Percentiles rank a stretch among this genome's conserved stretches.
phyloP scores from a whole-genome alignment of 2,329 filamentous ascomycete genomes.

The Helotiales sp. region DNA sequence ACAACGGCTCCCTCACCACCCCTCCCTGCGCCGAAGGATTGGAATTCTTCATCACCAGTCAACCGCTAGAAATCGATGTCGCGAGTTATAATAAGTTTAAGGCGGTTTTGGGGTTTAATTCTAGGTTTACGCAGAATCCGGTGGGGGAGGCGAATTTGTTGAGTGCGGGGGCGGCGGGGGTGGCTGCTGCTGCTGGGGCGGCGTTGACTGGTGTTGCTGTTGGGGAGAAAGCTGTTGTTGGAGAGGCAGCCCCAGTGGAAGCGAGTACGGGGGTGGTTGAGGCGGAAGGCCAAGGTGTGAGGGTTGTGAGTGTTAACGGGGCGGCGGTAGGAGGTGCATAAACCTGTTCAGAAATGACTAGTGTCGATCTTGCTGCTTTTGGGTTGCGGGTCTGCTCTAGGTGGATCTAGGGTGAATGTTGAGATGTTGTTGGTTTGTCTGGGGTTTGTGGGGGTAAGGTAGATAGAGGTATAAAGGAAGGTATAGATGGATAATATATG shows the following conservation, averaged over 20 bases:
- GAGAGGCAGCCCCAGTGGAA: background rate
- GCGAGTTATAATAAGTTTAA: conserved; percentile 52
- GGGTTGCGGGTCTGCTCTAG: background rate
- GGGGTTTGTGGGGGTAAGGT: too few relatives aligned
- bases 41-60: conserved; percentile 50
- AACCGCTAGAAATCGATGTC: conserved; percentile 48
- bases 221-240: background rate
- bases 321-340: background rate
- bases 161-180: background rate
- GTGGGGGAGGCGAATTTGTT: conserved; percentile 15
- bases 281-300: background rate
- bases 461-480: too few relatives aligned
- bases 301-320: background rate
- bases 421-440: too few relatives aligned
- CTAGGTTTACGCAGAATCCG: conserved; percentile 50
- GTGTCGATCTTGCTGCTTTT: background rate
- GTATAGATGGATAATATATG: too few relatives aligned
- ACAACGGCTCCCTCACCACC: conserved; percentile 61
- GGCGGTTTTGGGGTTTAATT: conserved; percentile 55
- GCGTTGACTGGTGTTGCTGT: background rate
- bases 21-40: conserved; percentile 61
- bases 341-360: background rate
- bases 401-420: too few relatives aligned
- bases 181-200: background rate
- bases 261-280: background rate